Percentiles rank a stretch among this genome's conserved stretches.
Evolutionary conservation across 108 stramenopile genomes (phyloP).

Genomic region (Chaetoceros tenuissimus): DNA sequence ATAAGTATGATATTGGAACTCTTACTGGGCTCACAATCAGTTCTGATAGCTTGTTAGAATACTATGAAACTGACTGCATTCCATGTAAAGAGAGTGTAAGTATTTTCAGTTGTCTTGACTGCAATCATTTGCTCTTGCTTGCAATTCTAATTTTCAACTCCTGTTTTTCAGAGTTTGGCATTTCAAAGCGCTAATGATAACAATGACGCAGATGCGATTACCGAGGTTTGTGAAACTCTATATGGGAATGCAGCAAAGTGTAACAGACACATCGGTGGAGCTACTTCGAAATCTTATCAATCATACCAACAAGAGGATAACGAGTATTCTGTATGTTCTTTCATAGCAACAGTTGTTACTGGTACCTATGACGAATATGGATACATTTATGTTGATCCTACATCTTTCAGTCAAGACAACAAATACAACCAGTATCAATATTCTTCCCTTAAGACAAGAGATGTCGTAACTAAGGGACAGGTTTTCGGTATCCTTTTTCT

Average conservation of each 20-base stretch:
- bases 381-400: slow-evolving; percentile 23
- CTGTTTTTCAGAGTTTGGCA: slow-evolving; percentile 17
- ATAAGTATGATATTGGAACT: slow-evolving; percentile 15
- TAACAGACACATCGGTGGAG: slow-evolving; percentile 45
- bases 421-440: slow-evolving; percentile 6
- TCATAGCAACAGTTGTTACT: slow-evolving; percentile 53
- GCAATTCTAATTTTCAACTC: neutral
- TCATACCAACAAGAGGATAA: slow-evolving; percentile 24
- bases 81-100: slow-evolving; percentile 49
- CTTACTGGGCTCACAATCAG: slow-evolving; percentile 24
- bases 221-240: slow-evolving; percentile 46
- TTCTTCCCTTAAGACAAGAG: neutral
- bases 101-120: neutral
- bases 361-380: slow-evolving; percentile 74
- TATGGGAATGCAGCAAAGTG: slow-evolving; percentile 64
- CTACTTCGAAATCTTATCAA: slow-evolving; percentile 18
- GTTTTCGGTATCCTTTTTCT: slow-evolving; percentile 15
- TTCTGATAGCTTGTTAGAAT: slow-evolving; percentile 17
- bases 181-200: slow-evolving; percentile 26
- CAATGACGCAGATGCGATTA: slow-evolving; percentile 24
- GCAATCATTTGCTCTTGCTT: neutral
- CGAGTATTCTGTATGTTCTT: slow-evolving; percentile 47
- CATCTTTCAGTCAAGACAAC: neutral
- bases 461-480: slow-evolving; percentile 4
- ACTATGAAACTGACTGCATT: slow-evolving; percentile 47